A percentile compares a stretch with the other conserved stretches of the same genome.
Evolutionary conservation across 2,329 filamentous ascomycete genomes (phyloP).

Genomic region (Fusarium compactum): DNA sequence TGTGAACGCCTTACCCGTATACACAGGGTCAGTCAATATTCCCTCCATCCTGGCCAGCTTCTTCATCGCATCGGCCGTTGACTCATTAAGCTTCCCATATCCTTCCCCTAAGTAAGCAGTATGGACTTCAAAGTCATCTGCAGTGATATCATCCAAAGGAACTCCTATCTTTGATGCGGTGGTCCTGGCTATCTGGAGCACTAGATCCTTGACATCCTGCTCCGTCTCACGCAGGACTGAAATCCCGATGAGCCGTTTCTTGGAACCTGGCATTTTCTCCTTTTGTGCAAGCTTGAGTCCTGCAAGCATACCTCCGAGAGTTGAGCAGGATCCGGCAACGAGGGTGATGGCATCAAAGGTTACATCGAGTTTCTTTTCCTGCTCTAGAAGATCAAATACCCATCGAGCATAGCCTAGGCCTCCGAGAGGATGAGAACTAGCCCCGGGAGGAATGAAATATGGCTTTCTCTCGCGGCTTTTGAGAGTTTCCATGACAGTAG

Average conservation of each 20-base stretch:
- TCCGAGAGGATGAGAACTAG: constrained; percentile 23
- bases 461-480: constrained; percentile 14
- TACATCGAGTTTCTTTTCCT: constrained; percentile 15
- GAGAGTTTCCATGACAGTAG: neutral
- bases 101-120: constrained; percentile 17
- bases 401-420: constrained; percentile 32
- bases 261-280: neutral
- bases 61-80: constrained; percentile 19
- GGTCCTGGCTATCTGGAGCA: constrained; percentile 21
- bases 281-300: constrained; percentile 29
- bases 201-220: constrained; percentile 9
- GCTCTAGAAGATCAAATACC: constrained; percentile 30
- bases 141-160: constrained; percentile 12
- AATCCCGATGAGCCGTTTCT: constrained; percentile 22
- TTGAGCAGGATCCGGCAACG: constrained; percentile 31
- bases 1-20: constrained; percentile 27
- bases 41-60: constrained; percentile 25
- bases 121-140: constrained; percentile 25
- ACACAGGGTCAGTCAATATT: constrained; percentile 32
- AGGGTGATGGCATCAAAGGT: constrained; percentile 17
- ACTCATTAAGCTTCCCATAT: constrained; percentile 19
- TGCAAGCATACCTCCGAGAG: constrained; percentile 21
- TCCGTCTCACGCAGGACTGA: constrained; percentile 1
- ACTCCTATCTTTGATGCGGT: constrained; percentile 27
- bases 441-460: constrained; percentile 24